phyloP scores from a whole-genome alignment of 177 flowering plant genomes.

The Vitis hybrid region DNA sequence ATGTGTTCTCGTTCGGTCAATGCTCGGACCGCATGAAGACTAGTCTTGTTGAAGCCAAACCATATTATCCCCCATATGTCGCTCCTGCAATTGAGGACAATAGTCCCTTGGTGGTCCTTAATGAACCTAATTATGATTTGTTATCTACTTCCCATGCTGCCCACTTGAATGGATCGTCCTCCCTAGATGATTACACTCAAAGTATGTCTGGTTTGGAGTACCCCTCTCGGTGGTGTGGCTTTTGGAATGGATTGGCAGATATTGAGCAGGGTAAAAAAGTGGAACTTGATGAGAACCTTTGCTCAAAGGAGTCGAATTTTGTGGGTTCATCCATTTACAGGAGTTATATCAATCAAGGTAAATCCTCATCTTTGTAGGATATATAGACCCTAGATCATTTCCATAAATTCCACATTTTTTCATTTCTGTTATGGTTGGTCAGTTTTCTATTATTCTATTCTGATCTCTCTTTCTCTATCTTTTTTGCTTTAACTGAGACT shows the following conservation, averaged over 20 bases:
- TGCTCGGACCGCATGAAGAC: background rate
- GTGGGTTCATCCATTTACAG: constrained; percentile 20
- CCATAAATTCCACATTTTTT: background rate
- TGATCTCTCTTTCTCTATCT: too few relatives aligned
- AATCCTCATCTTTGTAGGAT: background rate
- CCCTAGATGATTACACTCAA: constrained; percentile 23
- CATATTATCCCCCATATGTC: constrained; percentile 27
- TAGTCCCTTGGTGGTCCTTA: constrained; percentile 11
- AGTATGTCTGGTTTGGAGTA: constrained; percentile 24
- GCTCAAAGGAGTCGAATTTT: constrained; percentile 13
- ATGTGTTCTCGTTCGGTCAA: constrained; percentile 13
- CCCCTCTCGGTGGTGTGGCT: constrained; percentile 24
- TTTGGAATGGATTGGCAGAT: constrained; percentile 31
- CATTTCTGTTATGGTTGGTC: background rate
- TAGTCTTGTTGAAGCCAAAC: constrained; percentile 22
- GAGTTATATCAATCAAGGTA: constrained; percentile 41
- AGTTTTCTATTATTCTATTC: background rate
- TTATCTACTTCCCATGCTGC: constrained; percentile 15
- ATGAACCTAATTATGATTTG: constrained; percentile 24
- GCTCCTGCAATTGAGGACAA: constrained; percentile 8
- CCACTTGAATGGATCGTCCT: constrained; percentile 9
- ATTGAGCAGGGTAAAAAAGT: constrained; percentile 21
- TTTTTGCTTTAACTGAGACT: too few relatives aligned
- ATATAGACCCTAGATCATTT: background rate
- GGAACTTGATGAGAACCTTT: constrained; percentile 21